phyloP scores from a whole-genome alignment of 2,329 filamentous ascomycete species.

The Cordyceps farinosa region DNA sequence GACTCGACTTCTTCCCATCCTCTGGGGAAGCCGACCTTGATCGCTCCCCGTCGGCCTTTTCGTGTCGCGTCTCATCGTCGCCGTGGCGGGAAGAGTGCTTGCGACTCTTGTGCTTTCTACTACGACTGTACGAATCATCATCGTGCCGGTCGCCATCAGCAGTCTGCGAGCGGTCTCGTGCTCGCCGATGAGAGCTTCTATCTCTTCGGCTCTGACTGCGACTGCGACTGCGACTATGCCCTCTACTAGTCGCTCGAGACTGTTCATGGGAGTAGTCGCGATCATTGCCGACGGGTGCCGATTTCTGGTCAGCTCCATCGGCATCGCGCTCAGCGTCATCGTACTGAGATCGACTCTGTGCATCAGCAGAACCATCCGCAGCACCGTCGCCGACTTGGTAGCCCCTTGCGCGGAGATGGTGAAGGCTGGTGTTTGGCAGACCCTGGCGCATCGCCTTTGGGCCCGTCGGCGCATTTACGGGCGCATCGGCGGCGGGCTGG shows the following conservation, averaged over 20 bases:
- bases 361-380: constrained; percentile 7
- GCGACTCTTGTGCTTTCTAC: constrained; percentile 47
- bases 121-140: constrained; percentile 42
- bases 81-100: constrained; percentile 41
- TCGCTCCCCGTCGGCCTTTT: constrained; percentile 47
- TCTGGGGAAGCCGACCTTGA: constrained; percentile 65
- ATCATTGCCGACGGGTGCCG: constrained; percentile 21
- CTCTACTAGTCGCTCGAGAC: constrained; percentile 33
- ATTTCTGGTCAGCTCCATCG: constrained; percentile 15
- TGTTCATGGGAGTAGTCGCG: constrained; percentile 32
- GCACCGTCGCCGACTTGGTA: constrained; percentile 39
- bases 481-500: constrained; percentile 25
- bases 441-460: constrained; percentile 94
- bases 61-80: constrained; percentile 40
- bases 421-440: constrained; percentile 74
- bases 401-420: constrained; percentile 57
- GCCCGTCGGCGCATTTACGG: constrained; percentile 78
- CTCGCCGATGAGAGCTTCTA: constrained; percentile 47
- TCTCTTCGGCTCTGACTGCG: constrained; percentile 34
- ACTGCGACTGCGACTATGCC: constrained; percentile 26
- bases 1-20: constrained; percentile 52
- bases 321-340: constrained; percentile 21
- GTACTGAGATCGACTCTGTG: constrained; percentile 19
- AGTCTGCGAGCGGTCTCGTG: constrained; percentile 53
- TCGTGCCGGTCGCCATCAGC: constrained; percentile 46